phyloP scores from a whole-genome alignment of 805 yeast genomes.

The Kazachstania martiniae region DNA sequence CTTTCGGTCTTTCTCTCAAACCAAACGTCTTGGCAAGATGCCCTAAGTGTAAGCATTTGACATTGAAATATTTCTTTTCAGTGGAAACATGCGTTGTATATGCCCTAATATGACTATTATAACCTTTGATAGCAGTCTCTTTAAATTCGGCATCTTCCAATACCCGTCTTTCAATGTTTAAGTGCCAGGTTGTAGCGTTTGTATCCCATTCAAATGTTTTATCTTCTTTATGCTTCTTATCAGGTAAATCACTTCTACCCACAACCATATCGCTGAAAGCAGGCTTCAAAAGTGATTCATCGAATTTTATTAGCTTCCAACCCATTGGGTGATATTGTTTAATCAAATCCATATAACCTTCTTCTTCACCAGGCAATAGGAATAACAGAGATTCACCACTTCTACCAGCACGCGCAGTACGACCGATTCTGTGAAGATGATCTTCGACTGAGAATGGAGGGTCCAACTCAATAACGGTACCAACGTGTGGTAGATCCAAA shows the following conservation, averaged over 20 bases:
- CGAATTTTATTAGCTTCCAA: constrained; percentile 40
- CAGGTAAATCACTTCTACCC: constrained; percentile 28
- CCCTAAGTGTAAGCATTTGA: constrained; percentile 79
- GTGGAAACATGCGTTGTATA: constrained; percentile 85
- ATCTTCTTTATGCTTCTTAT: constrained; percentile 25
- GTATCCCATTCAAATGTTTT: constrained; percentile 68
- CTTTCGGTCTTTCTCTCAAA: constrained; percentile 86
- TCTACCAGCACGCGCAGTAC: constrained; percentile 37
- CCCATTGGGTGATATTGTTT: constrained; percentile 47
- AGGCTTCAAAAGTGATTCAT: constrained; percentile 30
- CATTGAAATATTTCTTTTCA: constrained; percentile 74
- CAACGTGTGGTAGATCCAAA: constrained; percentile 77
- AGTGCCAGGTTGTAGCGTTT: constrained; percentile 93
- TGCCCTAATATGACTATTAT: constrained; percentile 83
- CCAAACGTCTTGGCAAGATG: constrained; percentile 95
- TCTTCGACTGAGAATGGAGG: constrained; percentile 93
- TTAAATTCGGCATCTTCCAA: constrained; percentile 53
- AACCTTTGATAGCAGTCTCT: constrained; percentile 66
- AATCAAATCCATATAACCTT: constrained; percentile 61
- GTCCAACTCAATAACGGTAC: constrained; percentile 83
- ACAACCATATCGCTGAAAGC: constrained; percentile 25
- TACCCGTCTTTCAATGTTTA: constrained; percentile 80
- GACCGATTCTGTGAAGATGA: constrained; percentile 91
- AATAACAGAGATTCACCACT: constrained; percentile 70
- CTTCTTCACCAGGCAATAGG: constrained; percentile 83